phyloP scores from a whole-genome alignment of 768 basidiomycete genomes.

The Lactifluus pinguis region DNA sequence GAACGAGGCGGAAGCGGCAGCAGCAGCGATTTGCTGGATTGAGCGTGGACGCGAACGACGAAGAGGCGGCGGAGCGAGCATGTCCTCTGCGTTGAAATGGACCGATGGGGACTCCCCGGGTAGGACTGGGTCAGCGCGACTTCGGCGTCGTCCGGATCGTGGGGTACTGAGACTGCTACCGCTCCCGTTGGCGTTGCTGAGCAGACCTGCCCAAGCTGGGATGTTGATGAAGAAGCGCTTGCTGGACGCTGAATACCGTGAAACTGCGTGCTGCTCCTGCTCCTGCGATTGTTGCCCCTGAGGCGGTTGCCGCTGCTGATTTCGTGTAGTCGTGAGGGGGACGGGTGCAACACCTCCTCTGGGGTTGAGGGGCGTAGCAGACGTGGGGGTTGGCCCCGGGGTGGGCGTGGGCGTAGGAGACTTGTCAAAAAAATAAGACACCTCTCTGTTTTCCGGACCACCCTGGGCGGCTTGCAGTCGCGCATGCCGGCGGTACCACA shows the following conservation, averaged over 20 bases:
- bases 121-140: slow-evolving; percentile 6
- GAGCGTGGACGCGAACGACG: neutral
- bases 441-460: neutral
- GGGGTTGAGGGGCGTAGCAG: neutral
- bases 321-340: neutral
- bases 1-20: neutral
- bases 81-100: slow-evolving; percentile 5
- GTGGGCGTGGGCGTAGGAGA: neutral
- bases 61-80: neutral
- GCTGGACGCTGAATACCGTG: neutral
- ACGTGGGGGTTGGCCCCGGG: neutral
- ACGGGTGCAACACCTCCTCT: neutral
- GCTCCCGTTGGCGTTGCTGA: neutral
- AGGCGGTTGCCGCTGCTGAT: neutral
- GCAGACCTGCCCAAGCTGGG: neutral
- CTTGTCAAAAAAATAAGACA: neutral
- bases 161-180: neutral
- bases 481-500: neutral
- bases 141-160: neutral
- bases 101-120: neutral
- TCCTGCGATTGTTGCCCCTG: neutral
- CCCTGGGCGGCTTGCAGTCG: too few species aligned
- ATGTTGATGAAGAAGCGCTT: neutral
- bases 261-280: neutral
- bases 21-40: neutral